Evolutionary conservation across 2,329 filamentous ascomycete genomes (phyloP), one percentile per base, ranked within the genome.

Genomic region (Claviceps sp.): DNA sequence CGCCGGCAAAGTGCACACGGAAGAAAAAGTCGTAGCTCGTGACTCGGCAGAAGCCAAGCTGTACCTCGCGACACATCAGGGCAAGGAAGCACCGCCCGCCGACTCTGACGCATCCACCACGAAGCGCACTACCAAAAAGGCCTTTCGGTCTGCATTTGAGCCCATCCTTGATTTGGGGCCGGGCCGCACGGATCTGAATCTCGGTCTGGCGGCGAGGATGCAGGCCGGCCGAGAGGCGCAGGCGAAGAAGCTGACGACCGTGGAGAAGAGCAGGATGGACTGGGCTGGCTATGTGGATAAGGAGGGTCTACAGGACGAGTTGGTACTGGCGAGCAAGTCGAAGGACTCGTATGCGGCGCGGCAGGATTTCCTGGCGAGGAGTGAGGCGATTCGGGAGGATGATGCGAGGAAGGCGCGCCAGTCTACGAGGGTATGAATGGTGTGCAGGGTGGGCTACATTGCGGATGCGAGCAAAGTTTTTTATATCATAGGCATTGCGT

Each of bases 201-300:
- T 84, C 16, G 75, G 78, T 46, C 65, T 81, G 56, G 67, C 72
- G 9, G 67, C 71, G 40, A 65, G 75, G 40, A 66, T 75, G 50
- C 69, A 70, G 59, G 71, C 75, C 48, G 72, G 70, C 50, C 74
- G 72, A 54, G 68, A 67, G 45, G 72, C 72, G 16, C 72, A 75
- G 54, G 75, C 79, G 48, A 80, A 77, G 71, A 85, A 85, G 62
- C 70, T 85, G 57, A 86, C 82, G 62, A 83, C 81, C 16, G 79
- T 85, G 16, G 81, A 86, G 67, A 85, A 85, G 74, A 84, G 80
- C 59, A 74, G 80, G 50, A 82, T 86, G 77, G 82, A 86, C 65
- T 86, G 82, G 82, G 82, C 82, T 3, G 81, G 81, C 13, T 85
- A 78, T 59, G 82, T 86, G 53, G 82, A 86, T 66, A 78, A 82